Evolutionary conservation across 139 green algal species (phyloP), one percentile per base, ranked within the genome.

Genomic region (Penium margaritaceum): DNA sequence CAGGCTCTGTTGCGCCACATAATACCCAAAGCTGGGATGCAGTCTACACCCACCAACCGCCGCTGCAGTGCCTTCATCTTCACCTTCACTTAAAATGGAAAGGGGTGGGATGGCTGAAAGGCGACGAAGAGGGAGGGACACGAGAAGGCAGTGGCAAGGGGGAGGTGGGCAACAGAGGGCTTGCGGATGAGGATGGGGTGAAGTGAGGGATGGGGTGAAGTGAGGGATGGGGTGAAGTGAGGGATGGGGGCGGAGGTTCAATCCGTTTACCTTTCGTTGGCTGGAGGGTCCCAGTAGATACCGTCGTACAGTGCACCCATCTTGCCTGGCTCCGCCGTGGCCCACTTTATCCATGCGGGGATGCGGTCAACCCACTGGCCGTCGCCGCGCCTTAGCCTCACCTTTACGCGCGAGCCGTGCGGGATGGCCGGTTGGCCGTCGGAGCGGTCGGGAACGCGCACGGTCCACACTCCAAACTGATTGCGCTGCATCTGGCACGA

Each of bases 281-380:
- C 24, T 0, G 91, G 90, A 0, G 92, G 93, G 71, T 95, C 83
- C 93, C 93, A 98, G 78, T 92, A 84, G 44, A 97, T 82, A 44
- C 89, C 92, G 80, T 98, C 91, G 82, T 93, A 98, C 32, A 85
- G 87, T 9, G 90, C 89, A 1, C 89, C 90, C 87, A 96, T 94
- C 35, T 84, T 77, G 3, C 81, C 83, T 21, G 84, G 75, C 24
- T 87, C 83, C 5, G 85, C 77, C 3, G 84, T 90, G n/a, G 91
- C 90, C 70, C 84, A 92, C 15, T 62, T 87, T 61, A 90, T 90
- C 90, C 89, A 97, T 2, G 92, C 92, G 0, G 92, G 87, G 24
- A 98, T 68, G 2, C 89, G 77, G 77, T 98, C 92, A 32, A 91
- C 75, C 86, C 84, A 92, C 4, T 75, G 68, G 9, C 53, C 68